Conservation (phyloP, 768 basidiomycete genomes). For the Ramaria rubella region DNA sequence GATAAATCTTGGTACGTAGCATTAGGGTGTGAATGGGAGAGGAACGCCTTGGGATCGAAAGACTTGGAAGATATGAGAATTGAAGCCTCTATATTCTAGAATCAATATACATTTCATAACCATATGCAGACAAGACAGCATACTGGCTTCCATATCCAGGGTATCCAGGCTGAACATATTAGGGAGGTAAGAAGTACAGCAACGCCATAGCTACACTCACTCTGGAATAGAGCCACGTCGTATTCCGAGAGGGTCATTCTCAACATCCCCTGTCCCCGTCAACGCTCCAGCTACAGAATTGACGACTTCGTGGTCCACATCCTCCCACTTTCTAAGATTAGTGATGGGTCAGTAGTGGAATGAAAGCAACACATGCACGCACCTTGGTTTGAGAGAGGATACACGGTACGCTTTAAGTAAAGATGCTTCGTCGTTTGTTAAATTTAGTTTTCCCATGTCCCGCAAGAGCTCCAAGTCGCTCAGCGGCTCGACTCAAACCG, state of each 20-base stretch:
- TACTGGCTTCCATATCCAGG: slow-evolving; percentile 76
- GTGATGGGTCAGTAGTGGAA: slow-evolving; percentile 1
- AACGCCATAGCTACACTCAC: slow-evolving; percentile 34
- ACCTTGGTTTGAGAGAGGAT: slow-evolving; percentile 71
- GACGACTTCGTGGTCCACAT: slow-evolving; percentile 77
- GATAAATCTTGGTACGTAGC: slow-evolving; percentile 91
- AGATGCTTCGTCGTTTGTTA: slow-evolving; percentile 72
- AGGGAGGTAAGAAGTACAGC: background rate
- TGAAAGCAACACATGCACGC: slow-evolving; percentile 20
- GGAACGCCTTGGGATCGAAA: slow-evolving; percentile 92
- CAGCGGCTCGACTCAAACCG: too few relatives aligned
- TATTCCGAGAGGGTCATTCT: slow-evolving; percentile 75
- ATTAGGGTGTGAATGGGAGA: slow-evolving; percentile 87
- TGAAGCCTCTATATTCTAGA: slow-evolving; percentile 51
- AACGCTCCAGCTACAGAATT: slow-evolving; percentile 67
- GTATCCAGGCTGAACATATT: slow-evolving; percentile 43
- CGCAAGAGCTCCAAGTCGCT: background rate
- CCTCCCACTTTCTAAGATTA: slow-evolving; percentile 75
- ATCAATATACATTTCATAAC: slow-evolving; percentile 8
- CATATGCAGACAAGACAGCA: slow-evolving; percentile 22
- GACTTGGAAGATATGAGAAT: slow-evolving; percentile 86
- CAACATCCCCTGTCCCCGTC: slow-evolving; percentile 51
- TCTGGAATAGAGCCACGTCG: slow-evolving; percentile 45
- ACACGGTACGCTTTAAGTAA: slow-evolving; percentile 87
- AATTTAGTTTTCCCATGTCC: slow-evolving; percentile 54